Evolutionary conservation across 2,329 filamentous ascomycete species (phyloP).

Genomic region (Onygenales sp.): DNA sequence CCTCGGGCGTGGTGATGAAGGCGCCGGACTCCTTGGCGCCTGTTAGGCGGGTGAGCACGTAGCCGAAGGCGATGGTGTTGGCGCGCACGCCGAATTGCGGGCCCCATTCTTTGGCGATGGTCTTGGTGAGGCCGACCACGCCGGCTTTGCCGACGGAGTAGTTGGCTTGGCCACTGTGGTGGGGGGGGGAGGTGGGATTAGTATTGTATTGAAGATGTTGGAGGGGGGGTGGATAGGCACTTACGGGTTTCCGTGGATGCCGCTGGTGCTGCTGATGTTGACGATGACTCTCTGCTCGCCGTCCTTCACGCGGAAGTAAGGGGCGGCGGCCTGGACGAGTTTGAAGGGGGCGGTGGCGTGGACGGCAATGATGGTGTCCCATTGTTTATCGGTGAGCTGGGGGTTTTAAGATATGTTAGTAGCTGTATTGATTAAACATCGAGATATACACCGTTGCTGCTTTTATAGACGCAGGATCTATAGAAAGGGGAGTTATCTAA

Average conservation of each 20-base stretch:
- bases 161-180: conserved; percentile 66
- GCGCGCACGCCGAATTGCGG: conserved; percentile 70
- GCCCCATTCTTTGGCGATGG: conserved; percentile 88
- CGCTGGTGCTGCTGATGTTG: conserved; percentile 75
- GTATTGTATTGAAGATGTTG: conserved; percentile 1
- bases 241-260: conserved; percentile 69
- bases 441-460: too few relatives aligned
- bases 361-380: conserved; percentile 76
- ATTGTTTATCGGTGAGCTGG: conserved; percentile 59
- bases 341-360: conserved; percentile 82
- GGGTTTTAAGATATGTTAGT: background rate
- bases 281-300: conserved; percentile 68
- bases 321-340: conserved; percentile 67
- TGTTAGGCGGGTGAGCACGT: conserved; percentile 71
- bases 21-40: conserved; percentile 76
- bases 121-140: conserved; percentile 73
- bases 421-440: background rate
- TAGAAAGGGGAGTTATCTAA: conserved; percentile 16
- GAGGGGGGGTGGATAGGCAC: conserved; percentile 7
- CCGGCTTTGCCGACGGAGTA: conserved; percentile 80
- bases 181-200: background rate
- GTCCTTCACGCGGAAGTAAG: conserved; percentile 81
- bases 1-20: conserved; percentile 66
- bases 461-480: background rate
- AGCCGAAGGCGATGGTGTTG: conserved; percentile 78